These are phyloP conservation scores for Luffa aegyptiaca DNA, from an alignment of 306 rosid genomes.

Conservation along the genomic window DNA sequence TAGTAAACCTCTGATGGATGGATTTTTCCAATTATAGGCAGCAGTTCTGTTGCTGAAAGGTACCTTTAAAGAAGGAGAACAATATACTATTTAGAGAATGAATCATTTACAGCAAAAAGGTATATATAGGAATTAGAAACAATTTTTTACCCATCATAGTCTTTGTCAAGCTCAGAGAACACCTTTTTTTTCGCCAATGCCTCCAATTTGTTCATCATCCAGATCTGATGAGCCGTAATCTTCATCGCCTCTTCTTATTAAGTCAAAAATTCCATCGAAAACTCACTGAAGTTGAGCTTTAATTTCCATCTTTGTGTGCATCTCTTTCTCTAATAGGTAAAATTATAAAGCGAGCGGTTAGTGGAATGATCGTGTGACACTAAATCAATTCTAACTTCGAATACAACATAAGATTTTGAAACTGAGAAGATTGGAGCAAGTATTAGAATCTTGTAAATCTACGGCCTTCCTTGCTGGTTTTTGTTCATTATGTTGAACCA, in stretches of 20 bases:
- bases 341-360: constrained; percentile 12
- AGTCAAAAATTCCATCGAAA: constrained; percentile 88
- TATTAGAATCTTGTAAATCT: background rate
- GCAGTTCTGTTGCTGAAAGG: constrained; percentile 61
- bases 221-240: constrained; percentile 40
- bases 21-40: constrained; percentile 72
- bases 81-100: background rate
- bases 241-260: constrained; percentile 72
- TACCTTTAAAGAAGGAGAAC: constrained; percentile 22
- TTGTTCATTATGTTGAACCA: background rate
- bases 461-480: background rate
- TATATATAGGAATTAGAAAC: background rate
- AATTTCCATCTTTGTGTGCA: constrained; percentile 68
- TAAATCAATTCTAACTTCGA: background rate
- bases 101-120: background rate
- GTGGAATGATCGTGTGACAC: background rate
- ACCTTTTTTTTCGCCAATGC: constrained; percentile 61
- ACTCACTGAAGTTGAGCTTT: constrained; percentile 74
- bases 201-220: constrained; percentile 39
- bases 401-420: background rate
- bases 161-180: constrained; percentile 75
- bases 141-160: constrained; percentile 62
- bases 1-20: constrained; percentile 89
- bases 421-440: background rate
- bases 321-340: constrained; percentile 64